Conservation (phyloP, 139 green algal genomes). For the Haematococcus lacustris region DNA sequence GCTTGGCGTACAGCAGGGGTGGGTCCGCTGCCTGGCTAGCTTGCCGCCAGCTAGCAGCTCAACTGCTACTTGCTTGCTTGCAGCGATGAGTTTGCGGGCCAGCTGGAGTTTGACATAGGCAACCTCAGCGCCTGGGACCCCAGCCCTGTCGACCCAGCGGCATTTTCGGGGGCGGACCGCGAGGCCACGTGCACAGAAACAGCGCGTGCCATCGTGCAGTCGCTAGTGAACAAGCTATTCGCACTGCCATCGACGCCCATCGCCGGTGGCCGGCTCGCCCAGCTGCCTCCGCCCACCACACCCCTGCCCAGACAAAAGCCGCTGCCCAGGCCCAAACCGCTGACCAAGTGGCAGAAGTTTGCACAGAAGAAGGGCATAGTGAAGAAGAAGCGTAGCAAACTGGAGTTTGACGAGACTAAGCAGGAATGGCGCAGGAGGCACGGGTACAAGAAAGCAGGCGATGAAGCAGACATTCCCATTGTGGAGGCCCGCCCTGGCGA, state of each 20-base stretch:
- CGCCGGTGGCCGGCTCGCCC: slow-evolving; percentile 57
- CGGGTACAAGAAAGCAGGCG: slow-evolving; percentile 83
- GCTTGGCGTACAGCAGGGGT: slow-evolving; percentile 53
- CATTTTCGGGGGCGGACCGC: slow-evolving; percentile 13
- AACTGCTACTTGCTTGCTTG: too few species aligned
- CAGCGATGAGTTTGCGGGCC: slow-evolving; percentile 56
- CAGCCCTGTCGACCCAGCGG: slow-evolving; percentile 38
- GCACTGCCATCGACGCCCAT: slow-evolving; percentile 57
- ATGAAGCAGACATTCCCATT: slow-evolving; percentile 77
- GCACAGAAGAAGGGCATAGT: slow-evolving; percentile 89
- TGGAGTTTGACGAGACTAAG: slow-evolving; percentile 77
- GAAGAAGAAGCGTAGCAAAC: slow-evolving; percentile 85
- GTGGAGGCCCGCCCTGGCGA: slow-evolving; percentile 77
- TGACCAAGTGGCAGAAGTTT: slow-evolving; percentile 93
- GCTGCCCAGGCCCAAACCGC: slow-evolving; percentile 67
- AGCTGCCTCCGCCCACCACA: slow-evolving; percentile 64
- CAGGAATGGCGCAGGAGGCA: slow-evolving; percentile 71
- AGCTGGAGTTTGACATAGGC: slow-evolving; percentile 79
- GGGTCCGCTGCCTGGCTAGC: background rate
- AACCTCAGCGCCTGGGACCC: slow-evolving; percentile 75
- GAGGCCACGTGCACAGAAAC: slow-evolving; percentile 22
- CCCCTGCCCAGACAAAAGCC: slow-evolving; percentile 75
- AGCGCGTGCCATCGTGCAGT: slow-evolving; percentile 63
- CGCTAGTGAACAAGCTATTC: slow-evolving; percentile 65
- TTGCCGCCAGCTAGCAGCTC: too few species aligned